Evolutionary conservation across 129 eudicot genomes (phyloP), one percentile per base, ranked within the genome.

Genomic region (Pulicaria dysenterica): DNA sequence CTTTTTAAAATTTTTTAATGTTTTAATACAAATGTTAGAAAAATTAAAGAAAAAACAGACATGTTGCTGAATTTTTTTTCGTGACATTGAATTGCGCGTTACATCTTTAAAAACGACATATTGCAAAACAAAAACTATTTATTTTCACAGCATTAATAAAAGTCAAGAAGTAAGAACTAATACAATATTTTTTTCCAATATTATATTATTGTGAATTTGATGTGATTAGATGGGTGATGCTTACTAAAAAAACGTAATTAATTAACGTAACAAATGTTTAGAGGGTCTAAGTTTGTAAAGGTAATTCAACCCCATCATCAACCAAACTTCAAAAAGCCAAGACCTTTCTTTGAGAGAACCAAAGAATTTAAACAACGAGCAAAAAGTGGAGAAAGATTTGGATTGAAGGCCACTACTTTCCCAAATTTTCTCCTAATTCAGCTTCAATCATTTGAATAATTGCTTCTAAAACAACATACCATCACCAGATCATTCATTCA

Each of bases 311-410:
- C 44, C n/a, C n/a, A n/a, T 65, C 60, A 76, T 76, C 81, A 77
- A 77, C 75, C 76, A 77, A 59, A 62, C 76, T 77, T 77, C 40
- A 77, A 77, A 77, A 69, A 70, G 75, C 64, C 69, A 77, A 64
- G 73, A 69, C 81, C 75, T 72, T 68, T 24, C 1, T n/a, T n/a
- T 56, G 60, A 65, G 24, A 17, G 44, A 73, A 19, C 56, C 59
- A 11, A 73, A 58, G 50, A 73, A 67, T 57, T 14, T 42, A 80
- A 31, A 77, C 8, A 37, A 70, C 24, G 91, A 81, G 94, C 79
- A 76, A 87, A 85, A 91, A 79, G 91, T 79, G 91, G 92, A 76
- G 88, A 80, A 83, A 84, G 92, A 71, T 77, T 81, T 75, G 92
- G 80, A 65, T 78, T 80, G 76, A 82, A 83, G 79, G 83, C 89